Evolutionary conservation across 202 grass and related monocot species (phyloP), one percentile per base, ranked within the genome.

Genomic region (Eragrostis tef): DNA sequence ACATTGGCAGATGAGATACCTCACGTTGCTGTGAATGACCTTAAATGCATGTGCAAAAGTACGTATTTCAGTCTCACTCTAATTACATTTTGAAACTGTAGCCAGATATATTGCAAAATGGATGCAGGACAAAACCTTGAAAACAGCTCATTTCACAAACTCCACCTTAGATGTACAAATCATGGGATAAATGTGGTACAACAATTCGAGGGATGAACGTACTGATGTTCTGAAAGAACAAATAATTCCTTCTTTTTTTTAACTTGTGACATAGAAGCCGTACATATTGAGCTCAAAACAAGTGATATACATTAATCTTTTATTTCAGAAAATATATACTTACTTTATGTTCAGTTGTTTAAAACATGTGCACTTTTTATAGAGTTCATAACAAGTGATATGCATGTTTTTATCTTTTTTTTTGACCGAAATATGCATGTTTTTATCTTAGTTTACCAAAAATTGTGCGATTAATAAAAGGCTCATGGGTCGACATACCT

Each of bases 401-500:
- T n/a, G n/a, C n/a, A n/a, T n/a, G n/a, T n/a, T n/a, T n/a, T n/a
- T n/a, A n/a, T n/a, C n/a, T 34, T 34, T 34, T 34, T 2, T 34
- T 34, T 34, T 34, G 2, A 34, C 2, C 1, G 4, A 34, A 34
- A 34, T 4, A 34, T 34, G 31, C 31, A 34, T 34, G n/a, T n/a
- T 0, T 49, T 49, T 49, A 5, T 52, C 50, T 48, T 70, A 17
- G 39, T 54, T 39, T 75, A 25, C 11, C 1, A 4, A 46, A 62
- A 58, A 24, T 58, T 17, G 11, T 19, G 20, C 2, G 3, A 5
- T 24, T 51, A 42, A 15, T 1, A 42, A 41, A 41, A 67, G 47
- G 11, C 21, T 12, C 22, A 26, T 77, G 14, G 14, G 12, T 46
- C 34, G 3, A 39, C 36, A 21, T 91, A 94, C 92, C 80, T 94